Evolutionary conservation across 164 flowering plant species (phyloP), one percentile per base, ranked within the genome.

Genomic region (Piper betle): DNA sequence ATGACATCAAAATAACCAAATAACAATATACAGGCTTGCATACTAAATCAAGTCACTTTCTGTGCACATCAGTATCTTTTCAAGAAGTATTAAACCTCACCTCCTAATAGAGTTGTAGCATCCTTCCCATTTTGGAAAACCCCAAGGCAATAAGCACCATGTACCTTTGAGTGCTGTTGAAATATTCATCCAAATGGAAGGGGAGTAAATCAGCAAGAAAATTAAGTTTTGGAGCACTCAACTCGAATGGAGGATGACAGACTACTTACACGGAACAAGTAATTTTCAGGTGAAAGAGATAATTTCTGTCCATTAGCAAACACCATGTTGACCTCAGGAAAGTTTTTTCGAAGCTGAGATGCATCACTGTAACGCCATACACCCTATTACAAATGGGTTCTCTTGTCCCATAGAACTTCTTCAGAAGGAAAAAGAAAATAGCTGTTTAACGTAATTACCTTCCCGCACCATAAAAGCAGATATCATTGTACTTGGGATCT

Each of bases 101-200:
- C 99, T 80, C 99, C 97, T 62, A 94, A 77, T 61, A 94, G 92
- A 64, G 97, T 94, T 39, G 97, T 87, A 59, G 84, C 80, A 69
- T 94, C 99, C 66, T 80, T 83, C 67, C 87, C 96, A 69, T 88
- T 91, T 66, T 81, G 96, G 66, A 91, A 94, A 65, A 94, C 69
- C 16, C 99, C 99, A 53, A 91, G 77, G 72, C 99, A 94, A 68
- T 88, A 94, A 71, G 90, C 96, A 67, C 99, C 97, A 64, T 18
- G 84, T 19, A 83, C 90, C 82, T 86, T 91, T 39, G 92, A 79
- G 70, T 94, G 99, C 97, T 94, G 67, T 53, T 50, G 50, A 38
- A 15, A 66, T 37, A 63, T 4, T 43, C 20, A 58, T 37, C 52
- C 52, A 17, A 60, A n/a, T 58, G 68, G 37, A 17, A 52, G 25